Percentiles rank a stretch among this genome's conserved stretches.
phyloP scores from a whole-genome alignment of 495 filamentous ascomycete species.

The Neurospora sp. region DNA sequence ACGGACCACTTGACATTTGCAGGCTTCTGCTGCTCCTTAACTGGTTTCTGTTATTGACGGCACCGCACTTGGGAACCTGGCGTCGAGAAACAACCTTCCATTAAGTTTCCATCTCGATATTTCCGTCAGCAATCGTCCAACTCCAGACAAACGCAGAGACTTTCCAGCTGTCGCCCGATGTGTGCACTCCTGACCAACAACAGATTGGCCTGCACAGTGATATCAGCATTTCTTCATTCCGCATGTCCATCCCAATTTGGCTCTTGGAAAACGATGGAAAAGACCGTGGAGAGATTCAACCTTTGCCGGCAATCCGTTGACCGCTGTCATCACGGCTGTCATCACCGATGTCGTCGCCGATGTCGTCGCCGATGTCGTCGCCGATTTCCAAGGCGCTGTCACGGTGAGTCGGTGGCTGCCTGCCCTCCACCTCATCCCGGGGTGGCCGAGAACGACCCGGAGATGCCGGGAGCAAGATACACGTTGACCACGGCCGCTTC shows the following conservation, averaged over 20 bases:
- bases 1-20: background rate
- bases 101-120: background rate
- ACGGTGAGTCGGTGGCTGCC: background rate
- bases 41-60: background rate
- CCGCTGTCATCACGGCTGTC: background rate
- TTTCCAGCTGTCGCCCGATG: background rate
- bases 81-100: background rate
- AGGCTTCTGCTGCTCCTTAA: background rate
- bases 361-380: background rate
- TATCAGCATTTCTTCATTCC: background rate
- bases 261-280: too few relatives aligned
- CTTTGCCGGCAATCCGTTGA: background rate
- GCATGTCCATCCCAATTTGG: too few relatives aligned
- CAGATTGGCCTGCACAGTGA: background rate
- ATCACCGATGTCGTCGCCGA: too few relatives aligned
- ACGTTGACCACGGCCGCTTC: background rate
- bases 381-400: background rate
- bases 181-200: background rate
- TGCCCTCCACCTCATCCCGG: background rate
- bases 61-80: background rate
- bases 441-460: background rate
- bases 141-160: background rate
- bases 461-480: background rate
- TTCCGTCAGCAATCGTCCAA: background rate
- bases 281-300: background rate